These are phyloP conservation scores for Kuraishia molischiana DNA, from an alignment of 805 yeast genomes.

Conservation along the genomic window DNA sequence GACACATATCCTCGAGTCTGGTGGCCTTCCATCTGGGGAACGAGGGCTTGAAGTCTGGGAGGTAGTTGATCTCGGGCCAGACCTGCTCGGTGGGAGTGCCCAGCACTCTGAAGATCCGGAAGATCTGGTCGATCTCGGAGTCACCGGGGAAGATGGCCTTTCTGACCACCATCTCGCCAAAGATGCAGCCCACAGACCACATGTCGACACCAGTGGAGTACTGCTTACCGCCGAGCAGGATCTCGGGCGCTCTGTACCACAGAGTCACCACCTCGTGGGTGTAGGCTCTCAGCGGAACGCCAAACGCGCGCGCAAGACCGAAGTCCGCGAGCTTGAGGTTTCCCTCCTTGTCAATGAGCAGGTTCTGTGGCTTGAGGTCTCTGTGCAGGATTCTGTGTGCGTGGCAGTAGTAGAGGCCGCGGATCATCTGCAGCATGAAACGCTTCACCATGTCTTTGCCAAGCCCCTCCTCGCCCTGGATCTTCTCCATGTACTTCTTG, in stretches of 20 bases:
- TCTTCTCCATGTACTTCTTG: conserved; percentile 93
- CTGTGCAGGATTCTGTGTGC: conserved; percentile 91
- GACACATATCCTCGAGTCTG: not conserved
- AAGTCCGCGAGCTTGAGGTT: conserved; percentile 86
- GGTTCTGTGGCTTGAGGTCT: conserved; percentile 93
- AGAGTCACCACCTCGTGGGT: conserved; percentile 97
- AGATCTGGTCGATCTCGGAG: conserved; percentile 94
- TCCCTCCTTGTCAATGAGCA: conserved; percentile 91
- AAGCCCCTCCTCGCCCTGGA: conserved; percentile 83
- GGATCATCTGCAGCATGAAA: conserved; percentile 85
- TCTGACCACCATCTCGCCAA: conserved; percentile 96
- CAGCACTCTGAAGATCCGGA: conserved; percentile 81
- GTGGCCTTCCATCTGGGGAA: conserved; percentile 88
- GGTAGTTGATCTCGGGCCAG: conserved; percentile 89
- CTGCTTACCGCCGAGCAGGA: conserved; percentile 90
- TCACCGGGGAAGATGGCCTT: conserved; percentile 96
- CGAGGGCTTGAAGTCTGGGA: conserved; percentile 90
- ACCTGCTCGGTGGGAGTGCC: conserved; percentile 91
- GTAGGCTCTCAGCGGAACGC: conserved; percentile 93
- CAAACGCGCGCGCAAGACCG: conserved; percentile 95
- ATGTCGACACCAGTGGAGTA: conserved; percentile 97
- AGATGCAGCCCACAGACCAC: conserved; percentile 98
- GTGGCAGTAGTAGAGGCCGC: conserved; percentile 90
- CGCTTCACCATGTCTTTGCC: conserved; percentile 87
- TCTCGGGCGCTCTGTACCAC: conserved; percentile 98